A percentile compares a stretch with the other conserved stretches of the same genome.
Conservation (phyloP, 176 grass and related monocot genomes). For the Pontederia paniculata region DNA sequence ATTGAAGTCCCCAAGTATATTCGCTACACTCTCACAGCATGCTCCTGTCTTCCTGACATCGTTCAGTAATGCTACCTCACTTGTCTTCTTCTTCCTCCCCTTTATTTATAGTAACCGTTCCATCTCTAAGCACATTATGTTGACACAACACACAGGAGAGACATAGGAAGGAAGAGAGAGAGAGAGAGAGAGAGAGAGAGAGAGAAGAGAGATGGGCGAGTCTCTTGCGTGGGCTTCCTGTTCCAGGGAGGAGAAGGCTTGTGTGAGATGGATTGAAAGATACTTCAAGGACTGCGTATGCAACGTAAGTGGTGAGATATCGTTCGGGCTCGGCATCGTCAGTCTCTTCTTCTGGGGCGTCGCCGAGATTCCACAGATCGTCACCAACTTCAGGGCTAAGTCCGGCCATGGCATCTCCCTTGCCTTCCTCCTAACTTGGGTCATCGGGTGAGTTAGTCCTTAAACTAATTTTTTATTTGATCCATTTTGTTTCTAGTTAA, state of each 20-base stretch:
- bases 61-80: too few species aligned
- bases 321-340: conserved; percentile 5
- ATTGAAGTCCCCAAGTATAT: too few species aligned
- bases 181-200: neutral
- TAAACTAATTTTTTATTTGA: too few species aligned
- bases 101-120: too few species aligned
- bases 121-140: too few species aligned
- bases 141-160: too few species aligned
- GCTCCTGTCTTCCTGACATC: too few species aligned
- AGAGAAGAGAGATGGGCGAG: neutral
- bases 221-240: conserved; percentile 1
- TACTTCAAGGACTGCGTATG: conserved; percentile 18
- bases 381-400: conserved; percentile 9
- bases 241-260: conserved; percentile 1
- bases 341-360: conserved; percentile 16
- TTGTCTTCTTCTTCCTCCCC: too few species aligned
- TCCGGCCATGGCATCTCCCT: conserved; percentile 19
- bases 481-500: too few species aligned
- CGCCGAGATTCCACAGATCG: conserved; percentile 13
- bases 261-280: conserved; percentile 10
- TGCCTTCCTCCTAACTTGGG: conserved; percentile 16
- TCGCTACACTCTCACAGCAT: too few species aligned
- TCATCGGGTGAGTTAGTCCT: neutral
- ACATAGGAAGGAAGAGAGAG: neutral
- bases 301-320: neutral